Evolutionary conservation across 2,329 filamentous ascomycete species (phyloP).

Genomic region (Beauveria bassiana): DNA sequence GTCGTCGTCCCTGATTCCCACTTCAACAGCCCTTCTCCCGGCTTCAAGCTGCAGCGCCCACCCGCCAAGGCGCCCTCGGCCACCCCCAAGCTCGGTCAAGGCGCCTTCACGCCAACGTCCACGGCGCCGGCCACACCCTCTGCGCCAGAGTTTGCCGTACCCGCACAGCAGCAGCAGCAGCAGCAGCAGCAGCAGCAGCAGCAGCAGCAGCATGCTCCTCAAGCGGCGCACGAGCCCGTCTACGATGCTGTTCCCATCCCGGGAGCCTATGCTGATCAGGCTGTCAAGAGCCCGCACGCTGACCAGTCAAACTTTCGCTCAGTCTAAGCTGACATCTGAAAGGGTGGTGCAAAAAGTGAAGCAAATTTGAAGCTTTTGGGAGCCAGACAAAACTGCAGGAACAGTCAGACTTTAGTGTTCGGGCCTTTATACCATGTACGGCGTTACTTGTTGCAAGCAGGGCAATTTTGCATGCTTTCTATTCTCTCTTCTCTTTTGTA

Average conservation of each 20-base stretch:
- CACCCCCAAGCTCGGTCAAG: conserved; percentile 61
- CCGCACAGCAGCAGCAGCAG: conserved; percentile 25
- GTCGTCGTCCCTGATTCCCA: conserved; percentile 53
- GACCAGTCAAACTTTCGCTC: conserved; percentile 35
- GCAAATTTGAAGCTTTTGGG: not conserved
- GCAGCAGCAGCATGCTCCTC: conserved; percentile 57
- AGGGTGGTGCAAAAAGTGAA: not conserved
- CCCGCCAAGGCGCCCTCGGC: conserved; percentile 70
- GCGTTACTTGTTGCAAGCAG: not conserved
- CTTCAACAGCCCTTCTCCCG: conserved; percentile 40
- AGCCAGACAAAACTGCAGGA: conserved; percentile 4
- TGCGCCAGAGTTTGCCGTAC: conserved; percentile 16
- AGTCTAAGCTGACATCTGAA: conserved; percentile 10
- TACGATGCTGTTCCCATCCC: conserved; percentile 88
- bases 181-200: conserved; percentile 52
- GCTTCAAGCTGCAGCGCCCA: conserved; percentile 84
- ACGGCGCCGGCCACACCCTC: conserved; percentile 26
- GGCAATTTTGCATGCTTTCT: not conserved
- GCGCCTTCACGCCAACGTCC: conserved; percentile 50
- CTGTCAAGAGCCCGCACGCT: conserved; percentile 43
- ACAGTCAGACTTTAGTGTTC: not conserved
- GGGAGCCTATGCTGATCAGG: conserved; percentile 62
- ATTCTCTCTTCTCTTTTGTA: conserved; percentile 4
- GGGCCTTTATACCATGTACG: conserved; percentile 7
- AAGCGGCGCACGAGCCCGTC: conserved; percentile 70